Conservation (phyloP, 139 green algal genomes). For the Coelastrella sp. region DNA sequence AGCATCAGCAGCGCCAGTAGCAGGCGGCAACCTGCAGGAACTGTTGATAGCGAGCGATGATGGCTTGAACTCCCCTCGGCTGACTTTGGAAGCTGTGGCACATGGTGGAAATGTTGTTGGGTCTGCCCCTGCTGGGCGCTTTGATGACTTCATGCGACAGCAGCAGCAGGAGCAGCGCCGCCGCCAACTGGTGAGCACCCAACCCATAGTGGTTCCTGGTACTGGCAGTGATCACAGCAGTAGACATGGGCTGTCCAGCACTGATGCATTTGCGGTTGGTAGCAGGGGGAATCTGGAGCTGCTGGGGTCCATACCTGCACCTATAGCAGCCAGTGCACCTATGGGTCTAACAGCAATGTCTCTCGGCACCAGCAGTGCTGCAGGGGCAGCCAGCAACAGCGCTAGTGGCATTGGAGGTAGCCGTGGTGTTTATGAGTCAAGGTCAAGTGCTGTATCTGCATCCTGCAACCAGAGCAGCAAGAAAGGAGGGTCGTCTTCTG, state of each 20-base stretch:
- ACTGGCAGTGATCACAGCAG: not conserved
- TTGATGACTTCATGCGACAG: conserved; percentile 9
- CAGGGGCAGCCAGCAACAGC: not conserved
- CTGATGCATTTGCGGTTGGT: conserved; percentile 14
- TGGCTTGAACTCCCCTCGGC: conserved; percentile 12
- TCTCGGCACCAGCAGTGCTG: not conserved
- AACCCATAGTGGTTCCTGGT: not conserved
- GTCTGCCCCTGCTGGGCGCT: not conserved
- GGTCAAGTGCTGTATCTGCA: not conserved
- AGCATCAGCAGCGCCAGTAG: not conserved
- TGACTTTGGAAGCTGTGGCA: not conserved
- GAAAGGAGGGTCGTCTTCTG: not conserved
- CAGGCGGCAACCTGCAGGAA: not conserved
- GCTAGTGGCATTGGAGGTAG: not conserved
- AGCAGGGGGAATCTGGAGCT: not conserved
- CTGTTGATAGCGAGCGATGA: not conserved
- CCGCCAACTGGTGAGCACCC: not conserved
- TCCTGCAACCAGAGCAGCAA: too few species aligned
- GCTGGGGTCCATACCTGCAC: not conserved
- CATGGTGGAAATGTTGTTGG: not conserved
- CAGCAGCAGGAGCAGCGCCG: conserved; percentile 11
- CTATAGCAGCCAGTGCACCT: not conserved
- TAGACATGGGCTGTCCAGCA: not conserved
- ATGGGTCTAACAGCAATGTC: not conserved
- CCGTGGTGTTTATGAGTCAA: not conserved